A percentile compares a stretch with the other conserved stretches of the same genome.
Conservation (phyloP, 306 rosid genomes). For the Senna tora region DNA sequence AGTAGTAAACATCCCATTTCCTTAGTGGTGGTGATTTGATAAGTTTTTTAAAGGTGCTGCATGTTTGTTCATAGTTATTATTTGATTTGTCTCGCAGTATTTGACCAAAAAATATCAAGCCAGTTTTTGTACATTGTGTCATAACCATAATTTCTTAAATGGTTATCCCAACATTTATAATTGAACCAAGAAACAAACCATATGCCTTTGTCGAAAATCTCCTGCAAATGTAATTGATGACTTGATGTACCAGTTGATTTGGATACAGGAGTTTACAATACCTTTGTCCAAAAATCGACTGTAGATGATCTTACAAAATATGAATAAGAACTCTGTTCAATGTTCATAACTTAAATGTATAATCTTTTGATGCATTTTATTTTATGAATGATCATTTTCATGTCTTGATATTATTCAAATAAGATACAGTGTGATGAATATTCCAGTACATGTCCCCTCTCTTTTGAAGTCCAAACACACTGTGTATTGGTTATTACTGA, state of each 20-base stretch:
- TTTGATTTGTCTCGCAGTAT: not conserved
- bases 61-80: not conserved
- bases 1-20: not conserved
- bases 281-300: not conserved
- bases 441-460: not conserved
- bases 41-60: not conserved
- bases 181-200: not conserved
- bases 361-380: constrained; percentile 29
- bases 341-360: constrained; percentile 1
- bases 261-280: not conserved
- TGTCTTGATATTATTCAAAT: constrained; percentile 8
- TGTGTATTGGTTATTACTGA: no score
- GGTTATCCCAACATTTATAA: not conserved
- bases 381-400: constrained; percentile 10
- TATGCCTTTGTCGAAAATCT: constrained; percentile 9
- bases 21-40: constrained; percentile 11
- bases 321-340: not conserved
- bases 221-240: not conserved
- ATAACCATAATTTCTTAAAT: not conserved
- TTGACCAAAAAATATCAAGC: not conserved
- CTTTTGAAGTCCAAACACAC: constrained; percentile 4
- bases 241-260: not conserved
- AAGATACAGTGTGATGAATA: not conserved
- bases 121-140: constrained; percentile 1
- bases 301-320: not conserved